Evolutionary conservation across 2,329 filamentous ascomycete species (phyloP), one percentile per base, ranked within the genome.

Genomic region (Dactylellina leptospora): DNA sequence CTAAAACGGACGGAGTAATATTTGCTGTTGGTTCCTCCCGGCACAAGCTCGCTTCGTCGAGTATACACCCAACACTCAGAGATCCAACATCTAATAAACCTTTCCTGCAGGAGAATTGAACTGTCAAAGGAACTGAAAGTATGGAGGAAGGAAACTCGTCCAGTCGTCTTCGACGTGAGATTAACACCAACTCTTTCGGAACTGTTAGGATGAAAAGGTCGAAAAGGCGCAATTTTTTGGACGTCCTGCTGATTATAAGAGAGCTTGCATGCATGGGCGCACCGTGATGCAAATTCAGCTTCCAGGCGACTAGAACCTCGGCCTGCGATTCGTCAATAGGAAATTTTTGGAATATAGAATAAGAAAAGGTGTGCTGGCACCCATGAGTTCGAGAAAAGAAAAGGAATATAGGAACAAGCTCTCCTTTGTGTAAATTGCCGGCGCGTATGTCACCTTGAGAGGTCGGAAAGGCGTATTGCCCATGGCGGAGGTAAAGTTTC

Each of bases 221-320:
- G 45, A 64, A 72, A 72, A 64, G 63, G 53, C 48, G 62, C 55
- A 44, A 63, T 23, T 54, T 30, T 18, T 33, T 45, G 59, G 68
- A 33, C 45, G n/a, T 16, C 44, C 27, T 48, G 42, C 50, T 53
- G 68, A 51, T 72, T 72, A 72, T 72, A 72, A 72, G 68, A 58
- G 59, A 47, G 25, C n/a, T 40, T 42, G 53, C 59, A 60, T 64
- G 68, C 53, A 59, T 59, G 58, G 45, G 68, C 68, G 59, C 68
- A 38, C 68, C 54, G 53, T 47, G 68, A 63, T 59, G 53, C 59
- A 72, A 63, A 45, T 64, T 44, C 47, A 63, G 59, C 13, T 53
- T 64, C 48, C 68, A 53, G 51, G 54, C 38, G 53, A 44, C 42
- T 55, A 30, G 58, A 28, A 28, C 45, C 25, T 62, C 59, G 28